Percentiles rank a stretch among this genome's conserved stretches.
phyloP scores from a whole-genome alignment of 176 grass and related monocot species.

The Bonia amplexicaulis region DNA sequence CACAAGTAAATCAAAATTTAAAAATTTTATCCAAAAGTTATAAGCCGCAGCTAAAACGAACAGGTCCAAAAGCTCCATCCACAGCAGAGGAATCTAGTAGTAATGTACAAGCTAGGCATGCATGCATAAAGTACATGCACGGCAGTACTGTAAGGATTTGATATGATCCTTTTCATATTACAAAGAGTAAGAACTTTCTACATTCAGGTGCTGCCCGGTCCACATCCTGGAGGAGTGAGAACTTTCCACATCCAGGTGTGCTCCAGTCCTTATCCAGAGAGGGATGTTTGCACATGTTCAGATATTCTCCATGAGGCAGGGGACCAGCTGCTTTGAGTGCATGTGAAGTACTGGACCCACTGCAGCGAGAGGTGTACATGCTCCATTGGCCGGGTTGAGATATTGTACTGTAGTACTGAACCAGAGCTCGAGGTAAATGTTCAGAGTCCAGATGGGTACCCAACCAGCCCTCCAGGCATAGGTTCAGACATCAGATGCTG shows the following conservation, averaged over 20 bases:
- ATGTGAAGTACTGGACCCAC: conserved; percentile 20
- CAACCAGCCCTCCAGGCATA: not conserved
- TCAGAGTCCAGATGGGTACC: not conserved
- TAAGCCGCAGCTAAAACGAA: no score
- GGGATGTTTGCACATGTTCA: not conserved
- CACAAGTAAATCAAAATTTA: no score
- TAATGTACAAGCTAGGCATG: not conserved
- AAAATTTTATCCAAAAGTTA: no score
- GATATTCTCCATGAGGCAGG: not conserved
- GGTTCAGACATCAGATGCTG: not conserved
- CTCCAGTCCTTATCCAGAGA: no score
- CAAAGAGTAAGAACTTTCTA: conserved; percentile 3
- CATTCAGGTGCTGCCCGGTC: conserved; percentile 26
- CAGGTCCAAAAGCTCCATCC: not conserved
- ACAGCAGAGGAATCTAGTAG: not conserved
- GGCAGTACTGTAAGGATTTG: not conserved
- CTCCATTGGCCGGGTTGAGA: conserved; percentile 1
- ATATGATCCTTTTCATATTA: conserved; percentile 3
- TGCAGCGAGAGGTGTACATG: not conserved
- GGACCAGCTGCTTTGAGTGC: conserved; percentile 17
- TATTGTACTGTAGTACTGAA: conserved; percentile 27
- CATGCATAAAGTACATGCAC: not conserved
- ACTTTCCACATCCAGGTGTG: conserved; percentile 14
- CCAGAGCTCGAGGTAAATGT: not conserved
- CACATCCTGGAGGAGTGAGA: not conserved